Evolutionary conservation across 805 yeast genomes (phyloP), one percentile per base, ranked within the genome.

Genomic region (Candida awuae): DNA sequence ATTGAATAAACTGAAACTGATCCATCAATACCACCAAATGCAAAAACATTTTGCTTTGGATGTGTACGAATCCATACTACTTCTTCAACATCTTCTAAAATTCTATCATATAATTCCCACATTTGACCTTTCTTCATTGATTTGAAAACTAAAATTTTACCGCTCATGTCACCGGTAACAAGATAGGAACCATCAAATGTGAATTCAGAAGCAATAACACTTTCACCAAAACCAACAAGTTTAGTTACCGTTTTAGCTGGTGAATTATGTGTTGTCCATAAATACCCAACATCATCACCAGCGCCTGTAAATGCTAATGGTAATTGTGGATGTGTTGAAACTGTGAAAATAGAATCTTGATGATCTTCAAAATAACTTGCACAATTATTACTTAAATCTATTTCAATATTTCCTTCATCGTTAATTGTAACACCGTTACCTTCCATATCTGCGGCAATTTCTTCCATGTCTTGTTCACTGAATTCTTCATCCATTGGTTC

Each of bases 131-230:
- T 80, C 51, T 80, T 80, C 33, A 70, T 59, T 6, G 88, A 65
- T 55, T 77, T 74, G 65, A 80, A 84, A 13, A 87, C 75, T 50
- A 84, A 69, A 22, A 90, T 68, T 51, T 77, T 77, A 38, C 98
- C 97, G 39, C 78, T 78, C 99, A 92, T 92, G 62, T 94, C 99
- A 29, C 90, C 97, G 6, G 96, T 82, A 10, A 92, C 70, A 31
- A 84, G 66, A 53, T 67, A 87, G 32, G 75, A 70, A 19, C 97
- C 99, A 53, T 85, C 92, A 27, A 67, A 61, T 1, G 95, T 78
- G 61, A 92, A 92, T 0, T 79, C 86, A 37, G 92, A 88, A 7
- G 85, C 68, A 37, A 86, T 73, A 3, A 92, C 92, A 23, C 94
- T 82, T 59, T 92, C 99, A 29, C 80, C 80, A 62, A 85, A 94